phyloP scores from a whole-genome alignment of 176 grass and related monocot genomes.

The Cenchrus americanus region DNA sequence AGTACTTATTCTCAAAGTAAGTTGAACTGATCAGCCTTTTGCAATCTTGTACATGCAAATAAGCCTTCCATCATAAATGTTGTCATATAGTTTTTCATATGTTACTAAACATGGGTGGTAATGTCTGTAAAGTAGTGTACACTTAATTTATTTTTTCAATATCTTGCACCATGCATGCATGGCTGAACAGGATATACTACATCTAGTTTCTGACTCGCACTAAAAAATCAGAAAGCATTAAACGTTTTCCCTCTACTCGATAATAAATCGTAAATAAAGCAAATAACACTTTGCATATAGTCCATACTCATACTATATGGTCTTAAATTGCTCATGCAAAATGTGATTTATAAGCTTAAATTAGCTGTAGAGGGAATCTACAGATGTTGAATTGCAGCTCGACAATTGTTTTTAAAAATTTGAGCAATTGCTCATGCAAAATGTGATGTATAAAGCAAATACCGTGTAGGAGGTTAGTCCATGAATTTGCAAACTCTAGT shows the following conservation, averaged over 20 bases:
- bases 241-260: background rate
- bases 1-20: constrained; percentile 99
- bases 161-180: background rate
- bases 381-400: background rate
- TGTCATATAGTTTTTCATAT: constrained; percentile 5
- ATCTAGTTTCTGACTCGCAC: background rate
- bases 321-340: background rate
- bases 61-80: background rate
- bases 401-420: background rate
- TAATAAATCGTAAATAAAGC: background rate
- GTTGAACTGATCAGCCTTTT: constrained; percentile 35
- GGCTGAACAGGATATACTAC: background rate
- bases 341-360: background rate
- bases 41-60: constrained; percentile 13
- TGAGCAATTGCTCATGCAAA: background rate
- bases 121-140: background rate
- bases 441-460: background rate
- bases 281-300: background rate
- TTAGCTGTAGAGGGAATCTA: background rate
- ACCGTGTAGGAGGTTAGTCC: background rate
- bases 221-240: background rate
- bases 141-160: constrained; percentile 5
- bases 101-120: background rate
- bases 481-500: background rate
- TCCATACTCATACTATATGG: background rate